phyloP scores from a whole-genome alignment of 106 monocot species.

The Dactylorhiza incarnata region DNA sequence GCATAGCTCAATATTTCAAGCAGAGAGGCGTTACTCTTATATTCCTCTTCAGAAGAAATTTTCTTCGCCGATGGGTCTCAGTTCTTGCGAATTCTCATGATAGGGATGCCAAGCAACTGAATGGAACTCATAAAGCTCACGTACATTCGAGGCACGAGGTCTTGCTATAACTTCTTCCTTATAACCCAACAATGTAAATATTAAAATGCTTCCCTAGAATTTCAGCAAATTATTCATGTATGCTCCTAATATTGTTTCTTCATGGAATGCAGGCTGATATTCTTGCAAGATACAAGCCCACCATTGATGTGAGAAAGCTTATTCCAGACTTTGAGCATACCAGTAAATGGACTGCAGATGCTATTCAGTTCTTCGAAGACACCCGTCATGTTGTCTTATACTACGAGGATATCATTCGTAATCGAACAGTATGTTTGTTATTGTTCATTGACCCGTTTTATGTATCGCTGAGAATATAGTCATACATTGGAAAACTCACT shows the following conservation, averaged over 20 bases:
- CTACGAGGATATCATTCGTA: slow-evolving; percentile 75
- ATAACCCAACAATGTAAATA: background rate
- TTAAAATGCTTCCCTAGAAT: background rate
- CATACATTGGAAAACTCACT: too few species aligned
- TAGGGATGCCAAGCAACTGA: slow-evolving; percentile 33
- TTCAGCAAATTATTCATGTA: background rate
- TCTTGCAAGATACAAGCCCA: slow-evolving; percentile 71
- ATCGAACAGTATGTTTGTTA: slow-evolving; percentile 43
- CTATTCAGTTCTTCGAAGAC: slow-evolving; percentile 58
- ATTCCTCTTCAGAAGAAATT: slow-evolving; percentile 35
- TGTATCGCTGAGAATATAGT: background rate
- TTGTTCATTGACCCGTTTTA: background rate
- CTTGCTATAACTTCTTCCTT: background rate
- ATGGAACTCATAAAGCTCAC: slow-evolving; percentile 67
- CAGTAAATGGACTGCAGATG: slow-evolving; percentile 39
- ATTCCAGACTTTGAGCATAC: slow-evolving; percentile 37
- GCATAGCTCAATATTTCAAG: slow-evolving; percentile 50
- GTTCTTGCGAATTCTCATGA: slow-evolving; percentile 52
- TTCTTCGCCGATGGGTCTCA: slow-evolving; percentile 36
- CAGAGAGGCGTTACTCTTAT: slow-evolving; percentile 46
- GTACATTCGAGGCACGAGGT: slow-evolving; percentile 61
- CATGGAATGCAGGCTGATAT: slow-evolving; percentile 50
- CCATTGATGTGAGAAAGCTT: slow-evolving; percentile 33
- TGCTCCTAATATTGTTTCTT: slow-evolving; percentile 3
- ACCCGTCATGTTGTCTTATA: slow-evolving; percentile 72